Percentiles rank a stretch among this genome's conserved stretches.
Conservation (phyloP, 306 rosid species). For the Benincasa hispida region DNA sequence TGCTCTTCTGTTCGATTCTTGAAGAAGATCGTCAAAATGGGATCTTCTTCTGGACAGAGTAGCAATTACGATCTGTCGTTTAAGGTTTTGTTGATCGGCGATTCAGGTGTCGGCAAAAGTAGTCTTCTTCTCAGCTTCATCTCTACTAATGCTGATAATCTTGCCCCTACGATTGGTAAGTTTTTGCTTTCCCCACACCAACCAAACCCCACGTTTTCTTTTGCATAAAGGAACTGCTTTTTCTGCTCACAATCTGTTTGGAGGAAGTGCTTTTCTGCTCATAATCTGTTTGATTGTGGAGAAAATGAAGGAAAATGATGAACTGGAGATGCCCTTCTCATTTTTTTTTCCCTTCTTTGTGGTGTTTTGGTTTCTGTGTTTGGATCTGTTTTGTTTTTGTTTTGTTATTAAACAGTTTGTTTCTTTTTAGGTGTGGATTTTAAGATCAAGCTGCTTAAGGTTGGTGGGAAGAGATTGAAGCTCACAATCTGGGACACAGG, state of each 20-base stretch:
- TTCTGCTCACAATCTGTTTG: neutral
- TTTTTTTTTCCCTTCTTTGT: neutral
- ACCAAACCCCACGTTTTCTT: conserved; percentile 3
- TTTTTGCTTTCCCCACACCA: neutral
- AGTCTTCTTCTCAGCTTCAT: conserved; percentile 85
- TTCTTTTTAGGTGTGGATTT: conserved; percentile 74
- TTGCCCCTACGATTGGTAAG: conserved; percentile 82
- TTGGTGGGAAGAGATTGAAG: conserved; percentile 78
- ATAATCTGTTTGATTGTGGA: conserved; percentile 2
- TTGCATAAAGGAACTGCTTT: neutral
- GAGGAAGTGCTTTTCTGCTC: neutral
- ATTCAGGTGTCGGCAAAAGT: conserved; percentile 93
- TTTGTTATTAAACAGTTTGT: neutral
- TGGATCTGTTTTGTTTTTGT: neutral
- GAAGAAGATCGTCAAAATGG: conserved; percentile 28
- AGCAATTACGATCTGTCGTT: conserved; percentile 76
- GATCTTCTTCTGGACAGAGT: conserved; percentile 75
- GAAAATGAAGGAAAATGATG: neutral
- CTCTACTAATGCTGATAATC: conserved; percentile 40
- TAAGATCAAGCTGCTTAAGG: conserved; percentile 74
- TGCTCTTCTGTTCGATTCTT: conserved; percentile 20
- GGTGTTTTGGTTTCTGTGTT: neutral
- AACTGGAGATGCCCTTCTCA: neutral
- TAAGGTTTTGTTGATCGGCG: conserved; percentile 95
- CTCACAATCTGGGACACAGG: conserved; percentile 99